phyloP scores from a whole-genome alignment of 2,329 filamentous ascomycete species.

The Botryosphaeria agaves region DNA sequence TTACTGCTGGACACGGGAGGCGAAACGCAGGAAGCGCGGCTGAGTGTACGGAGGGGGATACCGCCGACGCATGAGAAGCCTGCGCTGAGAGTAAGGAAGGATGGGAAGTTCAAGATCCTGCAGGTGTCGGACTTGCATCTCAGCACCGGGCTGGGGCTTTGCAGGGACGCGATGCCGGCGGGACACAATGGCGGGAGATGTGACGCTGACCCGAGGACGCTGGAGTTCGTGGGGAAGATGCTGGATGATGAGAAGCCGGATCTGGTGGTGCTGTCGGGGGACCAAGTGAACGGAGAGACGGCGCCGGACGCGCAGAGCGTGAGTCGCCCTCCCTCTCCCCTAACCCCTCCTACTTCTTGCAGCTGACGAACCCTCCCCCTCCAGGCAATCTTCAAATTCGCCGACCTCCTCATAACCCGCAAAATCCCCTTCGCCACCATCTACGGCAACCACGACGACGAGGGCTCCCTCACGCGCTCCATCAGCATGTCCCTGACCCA shows the following conservation, averaged over 20 bases:
- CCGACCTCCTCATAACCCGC: constrained; percentile 65
- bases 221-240: constrained; percentile 72
- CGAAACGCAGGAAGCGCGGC: constrained; percentile 48
- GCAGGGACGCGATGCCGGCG: constrained; percentile 70
- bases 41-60: constrained; percentile 62
- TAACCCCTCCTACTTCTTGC: neutral
- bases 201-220: constrained; percentile 77
- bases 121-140: constrained; percentile 90
- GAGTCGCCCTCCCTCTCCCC: constrained; percentile 13
- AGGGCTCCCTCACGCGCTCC: constrained; percentile 59
- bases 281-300: constrained; percentile 90
- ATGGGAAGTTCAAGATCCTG: constrained; percentile 94
- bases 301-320: constrained; percentile 79
- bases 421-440: constrained; percentile 88
- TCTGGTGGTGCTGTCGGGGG: constrained; percentile 77
- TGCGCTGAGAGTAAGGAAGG: constrained; percentile 60
- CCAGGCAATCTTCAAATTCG: constrained; percentile 82
- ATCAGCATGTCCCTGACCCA: constrained; percentile 77
- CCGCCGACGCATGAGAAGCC: constrained; percentile 49
- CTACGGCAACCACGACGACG: constrained; percentile 96
- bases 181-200: constrained; percentile 58
- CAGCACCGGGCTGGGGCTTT: constrained; percentile 72
- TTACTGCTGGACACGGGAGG: constrained; percentile 50
- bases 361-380: too few species aligned
- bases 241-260: constrained; percentile 90